Evolutionary conservation across 2,329 filamentous ascomycete genomes (phyloP).

Genomic region (Ambrosiella beaveri): DNA sequence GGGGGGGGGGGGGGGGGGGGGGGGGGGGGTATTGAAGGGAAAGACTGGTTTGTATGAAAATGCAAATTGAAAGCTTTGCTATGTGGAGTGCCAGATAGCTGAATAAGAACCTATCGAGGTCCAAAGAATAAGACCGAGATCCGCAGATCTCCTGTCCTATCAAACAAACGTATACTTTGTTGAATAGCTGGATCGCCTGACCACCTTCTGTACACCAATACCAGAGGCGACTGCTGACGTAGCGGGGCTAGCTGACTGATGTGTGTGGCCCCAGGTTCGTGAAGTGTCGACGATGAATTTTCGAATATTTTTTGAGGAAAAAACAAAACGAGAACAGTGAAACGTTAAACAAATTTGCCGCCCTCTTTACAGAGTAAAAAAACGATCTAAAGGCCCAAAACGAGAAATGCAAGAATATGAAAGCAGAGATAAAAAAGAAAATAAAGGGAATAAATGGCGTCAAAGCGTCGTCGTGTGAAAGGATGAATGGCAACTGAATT

Average conservation of each 20-base stretch:
- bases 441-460: not conserved
- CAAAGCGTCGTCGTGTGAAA: not conserved
- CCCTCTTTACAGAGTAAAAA: conserved; percentile 12
- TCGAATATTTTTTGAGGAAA: not conserved
- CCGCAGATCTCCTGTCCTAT: no score
- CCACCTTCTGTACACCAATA: no score
- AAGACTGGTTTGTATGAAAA: no score
- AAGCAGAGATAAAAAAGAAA: not conserved
- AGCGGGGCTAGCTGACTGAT: not conserved
- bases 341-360: conserved; percentile 9
- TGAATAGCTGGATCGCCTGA: no score
- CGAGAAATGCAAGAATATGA: conserved; percentile 15
- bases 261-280: not conserved
- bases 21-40: no score
- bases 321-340: not conserved
- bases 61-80: no score
- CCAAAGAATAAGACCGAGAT: no score
- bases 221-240: not conserved
- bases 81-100: no score
- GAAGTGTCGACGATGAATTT: not conserved
- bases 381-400: conserved; percentile 5
- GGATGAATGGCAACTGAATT: conserved; percentile 1
- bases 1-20: no score
- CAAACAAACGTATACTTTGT: no score
- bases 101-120: no score